Evolutionary conservation across 345 rosid genomes (phyloP).

Genomic region (Rhizophora apiculata): DNA sequence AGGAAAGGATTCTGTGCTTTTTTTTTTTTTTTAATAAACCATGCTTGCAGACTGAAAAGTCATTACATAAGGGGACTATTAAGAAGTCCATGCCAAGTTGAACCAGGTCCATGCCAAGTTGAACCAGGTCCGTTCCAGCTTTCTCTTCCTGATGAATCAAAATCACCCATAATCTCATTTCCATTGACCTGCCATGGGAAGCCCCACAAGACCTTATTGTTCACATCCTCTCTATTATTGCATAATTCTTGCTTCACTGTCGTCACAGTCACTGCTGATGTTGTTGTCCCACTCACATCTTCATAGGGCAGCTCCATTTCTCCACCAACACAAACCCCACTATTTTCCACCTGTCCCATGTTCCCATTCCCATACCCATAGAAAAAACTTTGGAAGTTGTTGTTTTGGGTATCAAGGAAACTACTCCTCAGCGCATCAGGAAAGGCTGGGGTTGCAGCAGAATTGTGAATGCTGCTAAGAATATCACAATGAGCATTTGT

Average conservation of each 20-base stretch:
- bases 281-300: constrained; percentile 28
- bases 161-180: constrained; percentile 18
- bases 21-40: too few species aligned
- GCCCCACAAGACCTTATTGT: constrained; percentile 47
- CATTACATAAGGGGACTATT: constrained; percentile 21
- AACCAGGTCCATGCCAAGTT: constrained; percentile 23
- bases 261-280: constrained; percentile 43
- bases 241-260: constrained; percentile 59
- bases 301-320: constrained; percentile 40
- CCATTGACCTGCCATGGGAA: constrained; percentile 74
- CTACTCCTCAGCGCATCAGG: constrained; percentile 24
- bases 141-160: constrained; percentile 18
- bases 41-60: not conserved
- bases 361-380: constrained; percentile 47
- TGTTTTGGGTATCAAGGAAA: constrained; percentile 42
- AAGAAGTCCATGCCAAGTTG: constrained; percentile 28
- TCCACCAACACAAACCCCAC: constrained; percentile 21
- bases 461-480: constrained; percentile 8
- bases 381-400: constrained; percentile 35
- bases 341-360: constrained; percentile 28
- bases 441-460: constrained; percentile 1
- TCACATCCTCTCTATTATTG: constrained; percentile 38
- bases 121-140: constrained; percentile 23
- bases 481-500: constrained; percentile 19
- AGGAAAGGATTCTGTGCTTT: constrained; percentile 11